Evolutionary conservation across 495 filamentous ascomycete genomes (phyloP).

Genomic region (Bombardia bombarda): DNA sequence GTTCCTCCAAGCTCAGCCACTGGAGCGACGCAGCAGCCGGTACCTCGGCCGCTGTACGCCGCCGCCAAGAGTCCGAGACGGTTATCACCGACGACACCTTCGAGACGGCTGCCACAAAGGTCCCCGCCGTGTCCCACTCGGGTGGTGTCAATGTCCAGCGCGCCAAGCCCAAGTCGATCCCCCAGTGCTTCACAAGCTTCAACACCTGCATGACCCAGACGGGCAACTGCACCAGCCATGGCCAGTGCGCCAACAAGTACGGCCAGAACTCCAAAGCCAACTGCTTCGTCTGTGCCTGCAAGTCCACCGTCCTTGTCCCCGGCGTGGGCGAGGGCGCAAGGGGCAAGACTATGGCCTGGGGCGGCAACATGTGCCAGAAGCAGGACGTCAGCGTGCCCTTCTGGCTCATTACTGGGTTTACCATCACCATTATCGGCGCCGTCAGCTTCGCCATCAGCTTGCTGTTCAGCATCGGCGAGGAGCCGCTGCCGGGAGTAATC

Average conservation of each 20-base stretch:
- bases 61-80: slow-evolving; percentile 22
- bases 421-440: slow-evolving; percentile 52
- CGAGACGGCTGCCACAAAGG: slow-evolving; percentile 10
- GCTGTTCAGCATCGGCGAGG: slow-evolving; percentile 69
- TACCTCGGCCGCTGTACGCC: slow-evolving; percentile 26
- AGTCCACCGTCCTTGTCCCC: slow-evolving; percentile 35
- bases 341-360: slow-evolving; percentile 52
- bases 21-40: slow-evolving; percentile 23
- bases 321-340: slow-evolving; percentile 26
- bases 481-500: slow-evolving; percentile 77
- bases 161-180: slow-evolving; percentile 23
- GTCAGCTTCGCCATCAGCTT: slow-evolving; percentile 61
- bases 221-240: slow-evolving; percentile 68
- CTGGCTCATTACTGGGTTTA: slow-evolving; percentile 70
- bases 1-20: slow-evolving; percentile 22
- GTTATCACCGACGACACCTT: slow-evolving; percentile 22
- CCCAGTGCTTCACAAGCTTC: slow-evolving; percentile 56
- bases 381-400: slow-evolving; percentile 81
- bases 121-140: slow-evolving; percentile 13
- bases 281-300: slow-evolving; percentile 76
- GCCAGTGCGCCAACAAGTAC: slow-evolving; percentile 57
- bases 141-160: slow-evolving; percentile 4
- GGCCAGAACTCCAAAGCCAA: slow-evolving; percentile 26
- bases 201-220: slow-evolving; percentile 56
- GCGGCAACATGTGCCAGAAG: slow-evolving; percentile 83